These are phyloP conservation scores for Cyclotella distinguenda DNA, from an alignment of 108 stramenopile genomes.

Conservation along the genomic window DNA sequence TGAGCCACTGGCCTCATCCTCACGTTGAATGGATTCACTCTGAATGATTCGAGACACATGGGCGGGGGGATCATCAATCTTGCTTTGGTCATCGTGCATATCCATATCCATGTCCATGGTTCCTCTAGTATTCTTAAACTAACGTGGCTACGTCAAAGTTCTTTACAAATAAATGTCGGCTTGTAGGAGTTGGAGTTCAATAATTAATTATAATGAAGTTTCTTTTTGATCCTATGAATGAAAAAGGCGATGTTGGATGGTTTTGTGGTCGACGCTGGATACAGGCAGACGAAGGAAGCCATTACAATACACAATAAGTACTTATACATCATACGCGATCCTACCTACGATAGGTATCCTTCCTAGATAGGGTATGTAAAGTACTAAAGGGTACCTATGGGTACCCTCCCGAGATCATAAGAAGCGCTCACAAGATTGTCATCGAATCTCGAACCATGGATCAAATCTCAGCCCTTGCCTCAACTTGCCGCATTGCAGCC, in stretches of 20 bases:
- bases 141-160: too few species aligned
- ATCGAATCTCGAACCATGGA: too few species aligned
- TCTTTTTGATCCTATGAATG: background rate
- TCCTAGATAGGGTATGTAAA: too few species aligned
- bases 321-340: background rate
- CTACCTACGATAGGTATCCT: too few species aligned
- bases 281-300: background rate
- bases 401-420: too few species aligned
- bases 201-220: too few species aligned
- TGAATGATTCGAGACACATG: conserved; percentile 80
- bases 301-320: background rate
- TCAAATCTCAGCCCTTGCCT: conserved; percentile 43
- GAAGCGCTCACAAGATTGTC: too few species aligned
- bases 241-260: too few species aligned
- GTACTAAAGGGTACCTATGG: too few species aligned
- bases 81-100: background rate
- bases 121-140: background rate
- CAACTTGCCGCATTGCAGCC: conserved; percentile 64
- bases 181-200: too few species aligned
- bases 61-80: too few species aligned
- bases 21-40: conserved; percentile 68
- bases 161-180: too few species aligned
- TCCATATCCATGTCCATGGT: conserved; percentile 7
- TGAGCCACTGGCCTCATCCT: conserved; percentile 45
- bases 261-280: background rate